These are phyloP conservation scores for Amaranthus palmeri DNA, from an alignment of 148 eudicot species.

Conservation along the genomic window DNA sequence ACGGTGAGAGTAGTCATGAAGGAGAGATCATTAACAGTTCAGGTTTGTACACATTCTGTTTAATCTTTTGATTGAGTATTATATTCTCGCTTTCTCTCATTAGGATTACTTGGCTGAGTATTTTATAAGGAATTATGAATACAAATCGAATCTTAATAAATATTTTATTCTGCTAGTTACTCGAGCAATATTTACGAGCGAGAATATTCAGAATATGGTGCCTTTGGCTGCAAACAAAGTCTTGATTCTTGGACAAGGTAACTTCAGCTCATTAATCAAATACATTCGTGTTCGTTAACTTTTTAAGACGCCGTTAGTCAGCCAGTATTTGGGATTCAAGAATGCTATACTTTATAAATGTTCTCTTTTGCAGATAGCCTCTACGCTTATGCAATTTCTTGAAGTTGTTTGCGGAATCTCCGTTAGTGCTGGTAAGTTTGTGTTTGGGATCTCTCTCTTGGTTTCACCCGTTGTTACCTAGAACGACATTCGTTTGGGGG, in stretches of 20 bases:
- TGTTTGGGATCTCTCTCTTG: not conserved
- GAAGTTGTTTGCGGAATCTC: slow-evolving; percentile 31
- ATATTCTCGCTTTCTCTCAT: too few species aligned
- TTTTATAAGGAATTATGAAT: too few species aligned
- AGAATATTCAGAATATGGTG: slow-evolving; percentile 66
- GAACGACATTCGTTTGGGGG: not conserved
- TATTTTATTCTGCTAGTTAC: slow-evolving; percentile 38
- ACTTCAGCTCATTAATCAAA: not conserved
- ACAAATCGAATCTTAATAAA: not conserved
- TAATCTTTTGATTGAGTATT: too few species aligned
- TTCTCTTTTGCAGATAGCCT: slow-evolving; percentile 53
- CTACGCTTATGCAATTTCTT: slow-evolving; percentile 70
- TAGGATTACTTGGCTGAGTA: too few species aligned
- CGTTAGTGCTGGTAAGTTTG: slow-evolving; percentile 40
- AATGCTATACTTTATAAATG: not conserved
- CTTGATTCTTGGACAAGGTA: slow-evolving; percentile 92
- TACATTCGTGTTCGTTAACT: not conserved
- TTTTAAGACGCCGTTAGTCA: not conserved
- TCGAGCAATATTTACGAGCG: slow-evolving; percentile 66
- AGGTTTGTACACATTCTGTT: slow-evolving; percentile 35
- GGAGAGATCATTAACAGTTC: slow-evolving; percentile 44
- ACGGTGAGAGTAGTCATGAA: slow-evolving; percentile 31
- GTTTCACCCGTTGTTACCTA: too few species aligned
- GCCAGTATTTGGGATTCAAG: not conserved
- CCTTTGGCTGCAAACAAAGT: slow-evolving; percentile 58